phyloP scores from a whole-genome alignment of 108 stramenopile species.

The Aurantiochytrium sp. region DNA sequence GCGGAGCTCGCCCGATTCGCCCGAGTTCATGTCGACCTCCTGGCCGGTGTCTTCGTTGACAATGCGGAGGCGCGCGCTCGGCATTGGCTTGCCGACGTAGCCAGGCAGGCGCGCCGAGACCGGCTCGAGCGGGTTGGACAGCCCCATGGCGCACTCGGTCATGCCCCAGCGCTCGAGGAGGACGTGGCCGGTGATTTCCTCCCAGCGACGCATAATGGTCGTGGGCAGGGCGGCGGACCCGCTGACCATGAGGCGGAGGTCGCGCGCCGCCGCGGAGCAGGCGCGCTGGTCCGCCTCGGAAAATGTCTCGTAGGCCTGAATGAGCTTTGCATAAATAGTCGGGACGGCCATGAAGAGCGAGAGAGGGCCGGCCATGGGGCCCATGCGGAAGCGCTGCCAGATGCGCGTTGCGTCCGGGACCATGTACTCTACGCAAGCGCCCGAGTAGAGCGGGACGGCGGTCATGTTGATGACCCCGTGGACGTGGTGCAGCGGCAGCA shows the following conservation, averaged over 20 bases:
- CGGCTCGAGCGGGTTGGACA: slow-evolving; percentile 36
- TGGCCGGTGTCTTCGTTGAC: not conserved
- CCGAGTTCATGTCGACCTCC: not conserved
- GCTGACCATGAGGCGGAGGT: slow-evolving; percentile 38
- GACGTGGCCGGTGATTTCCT: slow-evolving; percentile 34
- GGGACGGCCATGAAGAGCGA: slow-evolving; percentile 46
- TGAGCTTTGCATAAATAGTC: slow-evolving; percentile 37
- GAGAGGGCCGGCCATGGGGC: not conserved
- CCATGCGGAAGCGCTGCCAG: slow-evolving; percentile 22
- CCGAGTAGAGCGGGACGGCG: slow-evolving; percentile 23
- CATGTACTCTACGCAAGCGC: slow-evolving; percentile 39
- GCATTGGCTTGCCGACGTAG: slow-evolving; percentile 38
- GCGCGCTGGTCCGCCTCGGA: not conserved
- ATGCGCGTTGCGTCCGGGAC: not conserved
- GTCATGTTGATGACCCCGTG: slow-evolving; percentile 45
- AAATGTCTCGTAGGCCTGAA: not conserved
- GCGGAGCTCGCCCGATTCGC: slow-evolving; percentile 37
- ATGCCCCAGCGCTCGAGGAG: slow-evolving; percentile 46
- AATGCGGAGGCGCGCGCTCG: slow-evolving; percentile 24
- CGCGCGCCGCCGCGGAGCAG: not conserved
- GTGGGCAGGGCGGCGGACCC: slow-evolving; percentile 44
- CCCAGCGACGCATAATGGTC: slow-evolving; percentile 16
- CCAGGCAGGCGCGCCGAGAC: not conserved
- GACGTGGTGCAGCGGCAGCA: slow-evolving; percentile 43
- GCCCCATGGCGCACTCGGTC: slow-evolving; percentile 45